These are phyloP conservation scores for Trichophyton rubrum DNA, from an alignment of 2,329 filamentous ascomycete species.

Conservation along the genomic window DNA sequence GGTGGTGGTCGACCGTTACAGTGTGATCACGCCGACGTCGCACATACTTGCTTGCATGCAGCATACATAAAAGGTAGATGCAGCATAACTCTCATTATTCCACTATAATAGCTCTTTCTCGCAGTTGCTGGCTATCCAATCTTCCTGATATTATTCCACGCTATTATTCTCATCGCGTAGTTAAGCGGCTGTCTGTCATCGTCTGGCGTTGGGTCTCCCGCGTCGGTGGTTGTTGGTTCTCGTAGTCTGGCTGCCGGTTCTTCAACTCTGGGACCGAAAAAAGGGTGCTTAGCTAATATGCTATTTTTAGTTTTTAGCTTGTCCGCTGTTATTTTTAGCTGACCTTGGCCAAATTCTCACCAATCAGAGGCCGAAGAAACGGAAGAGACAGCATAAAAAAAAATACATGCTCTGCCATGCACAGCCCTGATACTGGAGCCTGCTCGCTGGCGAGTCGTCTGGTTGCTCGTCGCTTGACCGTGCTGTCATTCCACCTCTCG, in stretches of 20 bases:
- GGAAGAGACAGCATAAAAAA: background rate
- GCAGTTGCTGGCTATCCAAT: no score
- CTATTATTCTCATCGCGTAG: no score
- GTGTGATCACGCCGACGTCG: background rate
- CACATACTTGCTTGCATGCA: background rate
- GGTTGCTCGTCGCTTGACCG: no score
- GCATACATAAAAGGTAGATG: background rate
- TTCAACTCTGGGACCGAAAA: background rate
- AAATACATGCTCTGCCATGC: background rate
- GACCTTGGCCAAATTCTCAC: background rate
- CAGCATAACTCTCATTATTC: background rate
- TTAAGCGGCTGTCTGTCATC: no score
- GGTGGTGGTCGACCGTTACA: background rate
- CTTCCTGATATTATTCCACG: no score
- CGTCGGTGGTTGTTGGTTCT: background rate
- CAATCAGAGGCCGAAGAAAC: background rate
- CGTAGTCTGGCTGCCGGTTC: background rate
- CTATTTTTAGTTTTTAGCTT: constrained; percentile 1
- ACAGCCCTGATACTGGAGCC: background rate
- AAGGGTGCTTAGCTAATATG: background rate
- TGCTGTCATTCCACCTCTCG: background rate
- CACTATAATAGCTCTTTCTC: background rate
- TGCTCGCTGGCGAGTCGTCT: no score
- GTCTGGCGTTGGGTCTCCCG: background rate
- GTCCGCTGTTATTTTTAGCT: background rate